These are phyloP conservation scores for Fusarium domesticum DNA, from an alignment of 2,329 filamentous ascomycete genomes.

Conservation along the genomic window DNA sequence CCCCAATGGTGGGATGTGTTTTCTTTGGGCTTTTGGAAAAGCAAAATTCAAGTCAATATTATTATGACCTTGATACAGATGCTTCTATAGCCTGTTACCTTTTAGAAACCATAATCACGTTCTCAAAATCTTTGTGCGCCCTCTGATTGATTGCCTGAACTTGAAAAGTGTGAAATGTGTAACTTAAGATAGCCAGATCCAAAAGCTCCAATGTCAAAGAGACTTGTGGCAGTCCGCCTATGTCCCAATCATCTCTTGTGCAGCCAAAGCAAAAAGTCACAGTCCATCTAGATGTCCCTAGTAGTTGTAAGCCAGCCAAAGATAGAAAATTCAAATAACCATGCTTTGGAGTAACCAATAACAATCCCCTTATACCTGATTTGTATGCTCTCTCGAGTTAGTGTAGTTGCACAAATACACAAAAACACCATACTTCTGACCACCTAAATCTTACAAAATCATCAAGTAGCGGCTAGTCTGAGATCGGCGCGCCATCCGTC, in stretches of 20 bases:
- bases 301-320: no score
- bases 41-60: constrained; percentile 16
- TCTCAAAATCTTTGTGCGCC: not conserved
- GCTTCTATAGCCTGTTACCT: constrained; percentile 16
- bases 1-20: constrained; percentile 19
- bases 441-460: constrained; percentile 5
- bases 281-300: no score
- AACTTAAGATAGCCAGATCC: no score
- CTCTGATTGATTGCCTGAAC: not conserved
- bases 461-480: constrained; percentile 1
- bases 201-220: no score
- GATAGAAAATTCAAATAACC: no score
- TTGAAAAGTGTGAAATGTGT: not conserved
- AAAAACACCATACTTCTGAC: not conserved
- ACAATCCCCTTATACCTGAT: no score
- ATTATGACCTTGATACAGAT: constrained; percentile 13
- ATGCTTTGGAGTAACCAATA: no score
- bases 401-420: not conserved
- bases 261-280: no score
- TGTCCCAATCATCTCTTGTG: no score
- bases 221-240: no score
- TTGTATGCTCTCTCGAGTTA: no score
- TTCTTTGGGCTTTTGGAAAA: constrained; percentile 21
- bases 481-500: constrained; percentile 37
- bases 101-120: constrained; percentile 1